A percentile compares a stretch with the other conserved stretches of the same genome.
Conservation (phyloP, 306 rosid genomes). For the Quercus gilva region DNA sequence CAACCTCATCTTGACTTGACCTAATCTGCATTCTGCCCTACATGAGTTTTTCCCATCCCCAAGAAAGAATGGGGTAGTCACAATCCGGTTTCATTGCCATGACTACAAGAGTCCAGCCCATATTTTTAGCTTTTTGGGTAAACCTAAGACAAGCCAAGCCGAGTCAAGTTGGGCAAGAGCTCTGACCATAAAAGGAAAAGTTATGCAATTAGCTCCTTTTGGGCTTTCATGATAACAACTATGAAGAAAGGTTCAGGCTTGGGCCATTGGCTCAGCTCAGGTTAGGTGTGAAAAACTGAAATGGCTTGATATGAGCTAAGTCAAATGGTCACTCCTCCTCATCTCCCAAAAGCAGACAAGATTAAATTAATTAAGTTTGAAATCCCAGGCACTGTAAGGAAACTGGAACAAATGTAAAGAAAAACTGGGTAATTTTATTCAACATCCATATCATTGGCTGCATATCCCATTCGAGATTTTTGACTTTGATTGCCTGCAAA, state of each 20-base stretch:
- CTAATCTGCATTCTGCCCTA: too few species aligned
- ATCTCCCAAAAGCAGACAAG: not conserved
- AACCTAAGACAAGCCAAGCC: not conserved
- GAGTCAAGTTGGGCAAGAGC: not conserved
- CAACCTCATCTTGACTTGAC: too few species aligned
- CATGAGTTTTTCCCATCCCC: too few species aligned
- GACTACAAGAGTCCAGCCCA: not conserved
- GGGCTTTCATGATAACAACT: not conserved
- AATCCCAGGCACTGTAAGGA: not conserved
- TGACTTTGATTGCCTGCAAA: slow-evolving; percentile 30
- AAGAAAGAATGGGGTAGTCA: too few species aligned
- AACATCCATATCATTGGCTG: slow-evolving; percentile 9
- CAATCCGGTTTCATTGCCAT: too few species aligned
- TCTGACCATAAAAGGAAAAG: not conserved
- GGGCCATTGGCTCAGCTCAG: not conserved
- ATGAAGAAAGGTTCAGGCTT: not conserved
- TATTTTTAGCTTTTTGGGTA: not conserved
- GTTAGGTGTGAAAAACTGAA: not conserved
- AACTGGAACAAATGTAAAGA: not conserved
- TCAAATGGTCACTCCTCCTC: slow-evolving; percentile 17
- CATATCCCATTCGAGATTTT: not conserved
- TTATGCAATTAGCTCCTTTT: not conserved
- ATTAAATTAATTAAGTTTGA: not conserved
- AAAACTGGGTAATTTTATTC: not conserved
- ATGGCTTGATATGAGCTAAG: not conserved